These are phyloP conservation scores for Epichloe gansuensis DNA, from an alignment of 2,329 filamentous ascomycete genomes.

Conservation along the genomic window DNA sequence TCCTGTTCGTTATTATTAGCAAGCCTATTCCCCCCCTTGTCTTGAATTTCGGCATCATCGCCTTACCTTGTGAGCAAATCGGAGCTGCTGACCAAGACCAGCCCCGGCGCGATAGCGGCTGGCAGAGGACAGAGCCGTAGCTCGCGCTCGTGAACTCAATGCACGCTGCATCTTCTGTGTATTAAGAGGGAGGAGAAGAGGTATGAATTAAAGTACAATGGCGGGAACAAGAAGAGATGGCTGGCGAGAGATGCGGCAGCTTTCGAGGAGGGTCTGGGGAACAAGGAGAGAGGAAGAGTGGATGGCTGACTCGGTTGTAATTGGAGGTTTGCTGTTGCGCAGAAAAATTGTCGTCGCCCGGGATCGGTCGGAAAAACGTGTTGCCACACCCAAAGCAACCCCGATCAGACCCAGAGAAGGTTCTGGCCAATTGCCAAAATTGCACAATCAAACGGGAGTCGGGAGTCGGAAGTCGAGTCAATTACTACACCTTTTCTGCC, in stretches of 20 bases:
- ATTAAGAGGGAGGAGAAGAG: conserved; percentile 21
- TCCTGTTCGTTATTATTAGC: conserved; percentile 44
- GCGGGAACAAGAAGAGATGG: conserved; percentile 13
- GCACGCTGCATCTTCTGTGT: conserved; percentile 79
- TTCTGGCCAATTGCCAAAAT: conserved; percentile 7
- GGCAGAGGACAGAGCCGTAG: conserved; percentile 64
- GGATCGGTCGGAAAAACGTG: conserved; percentile 25
- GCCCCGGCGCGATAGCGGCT: conserved; percentile 51
- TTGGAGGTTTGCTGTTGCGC: conserved; percentile 10
- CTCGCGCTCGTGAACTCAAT: conserved; percentile 67
- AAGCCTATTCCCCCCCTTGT: no score
- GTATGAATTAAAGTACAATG: conserved; percentile 13
- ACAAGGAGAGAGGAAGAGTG: conserved; percentile 5
- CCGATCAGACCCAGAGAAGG: conserved; percentile 7
- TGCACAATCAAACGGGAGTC: no score
- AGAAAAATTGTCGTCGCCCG: conserved; percentile 29
- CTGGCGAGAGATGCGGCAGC: conserved; percentile 6
- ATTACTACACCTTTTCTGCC: background rate
- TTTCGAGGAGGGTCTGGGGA: conserved; percentile 3
- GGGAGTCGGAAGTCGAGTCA: no score
- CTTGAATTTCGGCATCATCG: background rate
- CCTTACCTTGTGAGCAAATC: conserved; percentile 90
- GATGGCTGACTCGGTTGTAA: conserved; percentile 2
- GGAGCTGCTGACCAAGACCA: conserved; percentile 71
- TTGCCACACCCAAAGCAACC: conserved; percentile 11